phyloP scores from a whole-genome alignment of 208 protist genomes.

The Acanthamoeba castellanii region DNA sequence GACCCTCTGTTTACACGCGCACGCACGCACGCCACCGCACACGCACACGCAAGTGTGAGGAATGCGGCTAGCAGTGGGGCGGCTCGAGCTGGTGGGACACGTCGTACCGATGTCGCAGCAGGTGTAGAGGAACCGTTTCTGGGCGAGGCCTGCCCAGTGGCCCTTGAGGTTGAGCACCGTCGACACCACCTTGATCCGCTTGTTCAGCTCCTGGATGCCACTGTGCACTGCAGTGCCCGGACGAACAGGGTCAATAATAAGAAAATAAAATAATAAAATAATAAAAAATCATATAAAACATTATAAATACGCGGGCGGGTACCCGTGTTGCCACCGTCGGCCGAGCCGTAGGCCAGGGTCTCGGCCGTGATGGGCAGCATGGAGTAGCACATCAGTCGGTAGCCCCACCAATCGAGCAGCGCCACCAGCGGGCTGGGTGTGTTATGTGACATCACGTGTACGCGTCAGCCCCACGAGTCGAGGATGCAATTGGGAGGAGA shows the following conservation, averaged over 20 bases:
- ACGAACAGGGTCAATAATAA: neutral
- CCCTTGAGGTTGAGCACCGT: constrained; percentile 66
- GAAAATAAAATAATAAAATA: neutral
- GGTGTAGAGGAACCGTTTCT: constrained; percentile 24
- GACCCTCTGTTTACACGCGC: constrained; percentile 25
- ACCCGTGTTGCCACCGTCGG: constrained; percentile 64
- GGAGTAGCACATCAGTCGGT: constrained; percentile 59
- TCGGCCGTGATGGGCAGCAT: constrained; percentile 35
- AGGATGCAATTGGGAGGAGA: neutral
- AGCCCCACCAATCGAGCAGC: constrained; percentile 56
- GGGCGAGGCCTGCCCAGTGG: constrained; percentile 48
- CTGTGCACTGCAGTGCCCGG: neutral
- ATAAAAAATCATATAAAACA: neutral
- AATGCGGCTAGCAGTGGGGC: neutral
- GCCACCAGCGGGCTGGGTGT: constrained; percentile 25
- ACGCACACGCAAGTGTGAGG: neutral
- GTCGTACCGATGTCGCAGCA: constrained; percentile 56
- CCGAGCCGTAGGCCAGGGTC: constrained; percentile 54
- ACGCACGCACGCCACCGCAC: neutral
- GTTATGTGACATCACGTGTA: neutral
- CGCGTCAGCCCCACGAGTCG: neutral
- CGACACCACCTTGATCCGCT: constrained; percentile 15
- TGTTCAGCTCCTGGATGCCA: constrained; percentile 59
- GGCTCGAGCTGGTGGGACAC: neutral
- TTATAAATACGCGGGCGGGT: neutral